These are phyloP conservation scores for Xylaria multiplex DNA, from an alignment of 2,329 filamentous ascomycete species.

Conservation along the genomic window DNA sequence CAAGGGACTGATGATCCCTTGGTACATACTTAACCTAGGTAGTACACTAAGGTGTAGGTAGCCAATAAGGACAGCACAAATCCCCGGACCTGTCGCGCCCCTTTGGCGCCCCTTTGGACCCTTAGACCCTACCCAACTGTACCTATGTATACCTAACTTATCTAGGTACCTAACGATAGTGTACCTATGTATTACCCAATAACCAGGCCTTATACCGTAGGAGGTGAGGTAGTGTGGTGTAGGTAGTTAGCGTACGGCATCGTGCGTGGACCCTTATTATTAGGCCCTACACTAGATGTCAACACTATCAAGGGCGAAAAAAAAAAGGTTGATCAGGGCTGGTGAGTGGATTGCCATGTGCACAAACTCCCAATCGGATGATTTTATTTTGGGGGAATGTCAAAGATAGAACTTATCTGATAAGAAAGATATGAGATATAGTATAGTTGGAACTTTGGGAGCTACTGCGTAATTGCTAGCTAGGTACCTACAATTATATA, in stretches of 20 bases:
- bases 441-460: too few species aligned
- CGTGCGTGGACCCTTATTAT: neutral
- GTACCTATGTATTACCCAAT: too few species aligned
- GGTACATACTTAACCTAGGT: neutral
- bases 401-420: neutral
- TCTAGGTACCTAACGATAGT: too few species aligned
- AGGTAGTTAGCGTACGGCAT: conserved; percentile 5
- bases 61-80: conserved; percentile 20
- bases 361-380: conserved; percentile 2
- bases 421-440: neutral
- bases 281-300: neutral
- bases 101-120: too few species aligned
- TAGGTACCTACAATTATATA: too few species aligned
- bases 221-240: too few species aligned
- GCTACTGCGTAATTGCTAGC: too few species aligned
- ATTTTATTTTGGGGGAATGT: neutral
- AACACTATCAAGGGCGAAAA: neutral
- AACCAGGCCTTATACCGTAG: too few species aligned
- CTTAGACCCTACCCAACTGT: conserved; percentile 19
- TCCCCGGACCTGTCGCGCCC: conserved; percentile 15
- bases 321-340: neutral
- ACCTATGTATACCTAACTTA: too few species aligned
- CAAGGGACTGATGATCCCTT: neutral
- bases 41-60: too few species aligned
- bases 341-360: conserved; percentile 3